Base-by-base conservation (phyloP, 306 rosid genomes). In the Fragaria iinumae region DNA sequence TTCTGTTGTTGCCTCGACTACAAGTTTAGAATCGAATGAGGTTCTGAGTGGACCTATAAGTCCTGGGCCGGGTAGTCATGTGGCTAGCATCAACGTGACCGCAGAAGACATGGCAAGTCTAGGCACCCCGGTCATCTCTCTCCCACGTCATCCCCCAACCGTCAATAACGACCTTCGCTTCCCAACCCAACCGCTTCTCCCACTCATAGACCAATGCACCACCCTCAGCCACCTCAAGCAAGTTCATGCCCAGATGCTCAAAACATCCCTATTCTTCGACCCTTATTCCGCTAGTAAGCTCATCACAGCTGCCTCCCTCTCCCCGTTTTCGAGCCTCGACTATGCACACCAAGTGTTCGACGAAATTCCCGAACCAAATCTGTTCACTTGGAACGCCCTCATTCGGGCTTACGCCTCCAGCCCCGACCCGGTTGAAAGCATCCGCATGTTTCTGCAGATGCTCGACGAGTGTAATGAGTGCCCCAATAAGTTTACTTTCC, bases 341-440 rank as follows among this genome's bases (percentile, higher is more conserved):
- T 88, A 88, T 79, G 92, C 95, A 66, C 88, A 65, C 79, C 81
- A 68, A 34, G 72, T 88, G 74, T 90, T 90, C 77, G 83, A 88
- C n/a, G 85, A 84, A 88, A 88, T 90, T 76, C 83, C 84, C 0
- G 79, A 73, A 5, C 90, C 95, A 77, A 90, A 88, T 81, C 88
- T 88, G 52, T 90, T 79, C 77, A 77, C 89, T 72, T 90, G 95
- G 95, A 90, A 90, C 82, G 84, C 77, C 32, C 84, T 88, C 52
- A 88, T 90, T 83, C 90, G 90, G 11, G 92, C 86, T 18, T 84
- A 86, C 39, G 91, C 92, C 23, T 90, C 90, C 41, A 88, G 95
- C 81, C 4, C 80, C 6, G 80, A 84, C 77, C 90, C 95, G 2
- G 38, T 36, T 53, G 80, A 76, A 32, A 83, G 92, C 73, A 45